Base-by-base conservation (phyloP, 225 moss, liverwort and hornwort genomes). In the Polytrichum commune region DNA sequence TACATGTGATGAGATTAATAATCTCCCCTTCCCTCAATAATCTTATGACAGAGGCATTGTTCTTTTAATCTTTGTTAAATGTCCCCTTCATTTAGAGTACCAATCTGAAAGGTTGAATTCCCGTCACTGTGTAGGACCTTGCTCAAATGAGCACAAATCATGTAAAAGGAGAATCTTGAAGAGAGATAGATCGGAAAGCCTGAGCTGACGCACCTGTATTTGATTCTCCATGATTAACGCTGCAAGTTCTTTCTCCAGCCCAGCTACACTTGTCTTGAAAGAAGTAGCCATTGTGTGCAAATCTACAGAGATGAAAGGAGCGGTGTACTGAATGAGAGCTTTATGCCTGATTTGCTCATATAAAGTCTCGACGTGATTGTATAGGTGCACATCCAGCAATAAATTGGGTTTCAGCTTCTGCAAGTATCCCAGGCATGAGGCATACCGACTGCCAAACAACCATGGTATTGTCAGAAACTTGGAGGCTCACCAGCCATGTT, bases 361-460 rank as follows among this genome's bases (percentile, higher is more conserved):
- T 68, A 89, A 73, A 65, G 85, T 82, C 55, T 89, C 88, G 35
- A 89, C 88, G 23, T 89, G 88, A 69, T 89, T 85, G 64, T 89
- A 78, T 2, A 89, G 88, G 53, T 89, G 85, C 66, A 89, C 85
- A 64, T 89, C 88, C 65, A 89, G 38, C 46, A 80, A 63, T 29
- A 89, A 82, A 64, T 85, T 89, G 25, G 88, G 85, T 58, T 89
- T 85, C 75, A 89, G 72, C 88, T 83, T 85, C 60, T 85, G 88
- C 26, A 89, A 73, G 73, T 89, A 89, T 32, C 85, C 82, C 68
- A 89, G 74, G 68, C 88, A 89, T 30, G 88, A 89, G 8, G 85
- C 85, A 74, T 89, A 85, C 4, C 84, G 88, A 69, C 88, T 88
- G 84, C 33, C 35, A 32, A n/a, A 67, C 67, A 53, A 19, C 64